Base-by-base conservation (phyloP, 371 early-diverging fungal genomes). In the Rhizopus sp. region DNA sequence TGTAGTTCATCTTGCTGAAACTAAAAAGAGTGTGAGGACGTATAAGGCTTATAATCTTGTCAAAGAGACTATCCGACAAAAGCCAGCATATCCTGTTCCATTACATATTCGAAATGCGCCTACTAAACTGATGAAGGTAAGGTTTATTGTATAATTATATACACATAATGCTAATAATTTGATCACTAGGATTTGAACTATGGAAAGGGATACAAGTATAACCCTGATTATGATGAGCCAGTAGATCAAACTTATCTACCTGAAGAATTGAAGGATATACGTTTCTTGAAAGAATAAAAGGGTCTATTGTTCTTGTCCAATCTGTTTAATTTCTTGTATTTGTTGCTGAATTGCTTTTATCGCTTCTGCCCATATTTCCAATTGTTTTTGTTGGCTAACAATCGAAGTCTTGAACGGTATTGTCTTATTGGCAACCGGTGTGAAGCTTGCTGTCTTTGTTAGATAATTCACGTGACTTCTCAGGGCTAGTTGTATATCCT, bases 71-170 rank as follows among this genome's bases (percentile, higher is more conserved):
- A 77, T 95, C 7, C 56, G 72, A 7, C 66, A 73, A 13, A 83
- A 88, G 46, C 79, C 77, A 9, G 82, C 84, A 1, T 86, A 83
- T 62, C 91, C 94, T 1, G 93, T 95, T 0, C 95, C 95, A 0
- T 59, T 93, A 52, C 94, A 94, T 65, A 68, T 95, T 17, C 81
- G 94, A 29, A 93, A 92, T 68, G 93, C 95, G 30, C 94, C 93
- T 0, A 93, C 93, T 0, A 61, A 64, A 35, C 58, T 90, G 30
- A 88, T 89, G 88, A 81, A 86, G 70, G 72, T 72, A 62, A 58
- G 30, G 1, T 45, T 40, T 35, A 12, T 31, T 40, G 13, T 15
- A 52, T 41, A n/a, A 50, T 10, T 30, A 7, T 50, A 31, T 59
- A 29, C 17, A 46, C 32, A 7, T 42, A 32, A 7, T 39, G 31